Base-by-base conservation (phyloP, 2,329 filamentous ascomycete genomes). In the Sporothrix protearum region DNA sequence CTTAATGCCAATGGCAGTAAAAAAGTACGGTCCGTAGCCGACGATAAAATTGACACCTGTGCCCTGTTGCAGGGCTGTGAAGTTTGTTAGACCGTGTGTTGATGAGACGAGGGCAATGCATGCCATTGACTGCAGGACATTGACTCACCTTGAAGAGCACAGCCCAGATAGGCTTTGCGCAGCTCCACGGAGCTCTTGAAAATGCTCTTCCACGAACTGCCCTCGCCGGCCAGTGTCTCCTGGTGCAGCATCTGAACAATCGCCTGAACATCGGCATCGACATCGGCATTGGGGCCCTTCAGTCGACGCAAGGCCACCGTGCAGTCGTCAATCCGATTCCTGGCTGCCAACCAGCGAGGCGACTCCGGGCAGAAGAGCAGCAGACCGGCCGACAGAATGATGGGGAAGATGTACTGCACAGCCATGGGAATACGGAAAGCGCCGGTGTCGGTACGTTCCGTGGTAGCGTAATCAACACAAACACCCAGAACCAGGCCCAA, bases 341-440 rank as follows among this genome's bases (percentile, higher is more conserved):
- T 28, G 22, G 28, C 45, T 2, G 49, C 66, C 16, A 68, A 33
- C 66, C 66, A 68, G 66, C 66, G 66, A 19, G 66, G 66, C 30
- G 66, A 68, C 30, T 68, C 66, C 7, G 66, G 66, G 47, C 66
- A 68, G 66, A 68, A 68, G 22, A 55, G 66, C 47, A 68, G 66
- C 47, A 67, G 63, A n/a, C 63, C 63, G 3, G 36, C 6, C 22
- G 63, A 47, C 42, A 67, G 63, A 16, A 67, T n/a, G 2, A 67
- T 66, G 42, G 63, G 61, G 63, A 67, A 67, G 25, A 67, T 49
- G 63, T 67, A 67, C 42, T 67, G 63, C 42, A 67, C 63, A n/a
- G 63, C 63, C 63, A 67, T 67, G 42, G 63, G 63, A 42, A 67
- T 67, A 25, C 63, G 63, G 63, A 67, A 67, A 22, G 42, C 45